Evolutionary conservation across 768 basidiomycete species (phyloP), one percentile per base, ranked within the genome.

Genomic region (button mushroom (Agaricus bisporus)): DNA sequence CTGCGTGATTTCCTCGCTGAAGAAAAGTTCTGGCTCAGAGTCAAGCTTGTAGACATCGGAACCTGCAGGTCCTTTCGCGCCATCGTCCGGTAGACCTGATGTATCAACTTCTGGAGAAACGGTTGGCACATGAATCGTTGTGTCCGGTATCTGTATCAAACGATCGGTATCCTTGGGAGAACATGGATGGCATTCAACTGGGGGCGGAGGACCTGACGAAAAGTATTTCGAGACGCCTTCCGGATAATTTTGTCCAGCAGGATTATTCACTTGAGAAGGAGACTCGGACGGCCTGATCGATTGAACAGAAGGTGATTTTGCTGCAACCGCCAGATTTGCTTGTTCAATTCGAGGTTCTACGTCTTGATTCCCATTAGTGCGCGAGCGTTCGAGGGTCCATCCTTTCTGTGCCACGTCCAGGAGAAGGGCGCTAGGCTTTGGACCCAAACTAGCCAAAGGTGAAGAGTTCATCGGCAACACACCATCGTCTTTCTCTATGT

Each of bases 401-500:
- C 41, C 39, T 18, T 54, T 41, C 14, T 26, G 52, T 17, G 54
- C 15, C n/a, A 61, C 44, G 7, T 53, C 51, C 41, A 54, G 22
- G 4, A 54, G 38, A 17, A 63, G 48, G n/a, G 58, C 57, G 28
- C 53, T 58, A 37, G 49, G 51, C 17, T 51, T 56, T 18, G 25
- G 32, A 15, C 47, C 39, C 1, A 6, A 18, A 55, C 54, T 50
- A 25, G 44, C 44, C 9, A 51, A 22, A 10, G 55, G 53, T 5
- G 50, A 49, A 17, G 49, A 55, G 9, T 52, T 32, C 7, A 54
- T 41, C 9, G 58, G 53, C 7, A 56, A 36, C 22, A 53, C 9
- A 25, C 36, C 47, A 22, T 51, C 58, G 12, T 58, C 59, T 28
- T 58, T 56, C 58, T 71, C 70, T 25, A 68, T 70, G 51, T 69